phyloP scores from a whole-genome alignment of 1,139 yeast genomes.

The Casaregolazyma lundiana region DNA sequence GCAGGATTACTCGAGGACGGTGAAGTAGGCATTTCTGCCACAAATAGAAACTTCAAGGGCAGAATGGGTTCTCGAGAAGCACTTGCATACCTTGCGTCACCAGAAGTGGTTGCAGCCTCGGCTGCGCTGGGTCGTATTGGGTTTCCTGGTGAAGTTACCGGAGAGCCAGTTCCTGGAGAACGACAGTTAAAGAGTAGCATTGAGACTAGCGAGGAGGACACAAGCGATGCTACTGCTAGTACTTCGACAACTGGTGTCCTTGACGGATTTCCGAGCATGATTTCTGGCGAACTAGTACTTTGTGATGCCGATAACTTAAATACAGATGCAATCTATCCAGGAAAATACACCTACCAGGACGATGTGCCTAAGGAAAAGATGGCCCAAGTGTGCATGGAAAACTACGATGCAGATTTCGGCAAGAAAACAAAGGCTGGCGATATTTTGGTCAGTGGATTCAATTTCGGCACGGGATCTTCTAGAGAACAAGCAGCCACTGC shows the following conservation, averaged over 20 bases:
- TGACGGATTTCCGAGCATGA: slow-evolving; percentile 84
- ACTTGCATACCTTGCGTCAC: slow-evolving; percentile 90
- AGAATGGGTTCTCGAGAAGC: slow-evolving; percentile 99
- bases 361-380: slow-evolving; percentile 89
- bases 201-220: slow-evolving; percentile 26
- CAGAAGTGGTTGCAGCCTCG: slow-evolving; percentile 97
- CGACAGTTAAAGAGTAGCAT: slow-evolving; percentile 50
- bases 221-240: slow-evolving; percentile 32
- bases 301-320: slow-evolving; percentile 98
- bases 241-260: slow-evolving; percentile 54
- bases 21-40: slow-evolving; percentile 96
- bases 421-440: slow-evolving; percentile 80
- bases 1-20: slow-evolving; percentile 90
- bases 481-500: slow-evolving; percentile 99
- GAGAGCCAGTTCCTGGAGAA: slow-evolving; percentile 41
- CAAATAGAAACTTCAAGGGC: slow-evolving; percentile 97
- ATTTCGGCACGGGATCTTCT: slow-evolving; percentile 98
- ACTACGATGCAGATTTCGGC: slow-evolving; percentile 86
- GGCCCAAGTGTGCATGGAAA: slow-evolving; percentile 99
- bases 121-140: slow-evolving; percentile 93
- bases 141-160: slow-evolving; percentile 79
- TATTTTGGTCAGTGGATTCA: slow-evolving; percentile 85
- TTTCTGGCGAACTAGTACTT: slow-evolving; percentile 84
- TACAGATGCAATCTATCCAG: slow-evolving; percentile 98
- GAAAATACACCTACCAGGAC: slow-evolving; percentile 97